Evolutionary conservation across 306 rosid species (phyloP), one percentile per base, ranked within the genome.

Genomic region (Medicago ruthenica): DNA sequence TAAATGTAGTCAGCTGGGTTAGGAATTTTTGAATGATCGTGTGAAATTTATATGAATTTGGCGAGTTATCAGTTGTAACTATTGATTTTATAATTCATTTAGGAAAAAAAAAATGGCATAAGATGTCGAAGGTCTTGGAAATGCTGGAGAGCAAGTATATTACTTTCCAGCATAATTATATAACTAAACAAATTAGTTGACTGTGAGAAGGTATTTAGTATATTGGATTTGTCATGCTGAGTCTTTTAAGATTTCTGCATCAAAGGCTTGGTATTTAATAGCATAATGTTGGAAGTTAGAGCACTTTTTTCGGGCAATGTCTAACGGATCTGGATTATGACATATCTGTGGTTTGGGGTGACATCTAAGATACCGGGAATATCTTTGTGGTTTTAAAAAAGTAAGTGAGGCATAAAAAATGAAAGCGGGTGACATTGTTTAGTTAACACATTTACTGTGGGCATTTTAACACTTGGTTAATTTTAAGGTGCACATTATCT

Each of bases 11-110:
- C 18, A 18, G 21, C 14, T 16, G 58, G 61, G 41, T 9, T 63
- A 65, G 37, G 22, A 39, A 54, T 24, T 71, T 47, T 50, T 36
- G 27, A 73, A 71, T 65, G 60, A 20, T 4, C 61, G 1, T 55
- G 61, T 20, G 24, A 18, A 55, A 66, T 70, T 47, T 70, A 20
- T 17, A 12, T 41, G 58, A 70, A 47, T 54, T 48, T 42, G 42
- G 13, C 17, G 7, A 36, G 51, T 68, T 40, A 74, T 76, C 45
- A 37, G 67, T 75, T 48, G 48, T 58, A 50, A 74, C 71, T 73
- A 42, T 54, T 53, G 6, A 3, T 63, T 40, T 70, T 70, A 21
- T 42, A 66, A 54, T 18, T 65, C 18, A 27, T 16, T 78, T 7
- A 9, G n/a, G 58, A 9, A 78, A 24, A 34, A 6, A 55, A 9